phyloP scores from a whole-genome alignment of 2,329 filamentous ascomycete genomes.

The Colletotrichum lindemuthianum region DNA sequence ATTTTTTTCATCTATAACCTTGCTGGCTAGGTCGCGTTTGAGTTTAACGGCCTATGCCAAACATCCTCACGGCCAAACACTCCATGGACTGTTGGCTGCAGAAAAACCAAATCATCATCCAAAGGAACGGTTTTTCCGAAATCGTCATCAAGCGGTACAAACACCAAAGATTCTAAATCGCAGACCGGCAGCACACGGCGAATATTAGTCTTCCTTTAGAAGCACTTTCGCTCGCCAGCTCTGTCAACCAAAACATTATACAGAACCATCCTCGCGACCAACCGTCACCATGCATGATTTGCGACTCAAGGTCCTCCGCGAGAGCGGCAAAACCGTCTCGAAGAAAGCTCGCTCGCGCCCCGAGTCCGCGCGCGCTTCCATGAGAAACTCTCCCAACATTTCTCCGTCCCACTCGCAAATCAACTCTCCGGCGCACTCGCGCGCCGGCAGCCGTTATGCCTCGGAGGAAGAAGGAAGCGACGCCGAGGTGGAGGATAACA shows the following conservation, averaged over 20 bases:
- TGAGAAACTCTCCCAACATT: conserved; percentile 63
- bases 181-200: not conserved
- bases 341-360: conserved; percentile 71
- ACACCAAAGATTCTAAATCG: conserved; percentile 16
- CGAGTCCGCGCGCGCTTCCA: conserved; percentile 67
- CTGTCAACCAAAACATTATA: not conserved
- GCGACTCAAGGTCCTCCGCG: conserved; percentile 73
- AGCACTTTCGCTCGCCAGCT: conserved; percentile 7
- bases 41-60: too few relatives aligned
- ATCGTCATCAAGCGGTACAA: conserved; percentile 7
- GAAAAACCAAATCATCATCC: not conserved
- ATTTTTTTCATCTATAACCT: too few relatives aligned
- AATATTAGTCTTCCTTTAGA: conserved; percentile 6
- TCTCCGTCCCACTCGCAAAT: conserved; percentile 68
- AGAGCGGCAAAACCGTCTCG: conserved; percentile 78
- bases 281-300: conserved; percentile 66
- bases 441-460: conserved; percentile 68
- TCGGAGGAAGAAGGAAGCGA: conserved; percentile 72
- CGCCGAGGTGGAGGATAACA: conserved; percentile 61
- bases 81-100: conserved; percentile 19
- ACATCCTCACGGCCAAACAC: not conserved
- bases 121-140: conserved; percentile 15
- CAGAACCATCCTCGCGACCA: not conserved
- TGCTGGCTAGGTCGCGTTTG: too few relatives aligned
- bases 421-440: conserved; percentile 68